Percentiles rank a stretch among this genome's conserved stretches.
Evolutionary conservation across 2,329 filamentous ascomycete genomes (phyloP).

Genomic region (Amauroascus niger): DNA sequence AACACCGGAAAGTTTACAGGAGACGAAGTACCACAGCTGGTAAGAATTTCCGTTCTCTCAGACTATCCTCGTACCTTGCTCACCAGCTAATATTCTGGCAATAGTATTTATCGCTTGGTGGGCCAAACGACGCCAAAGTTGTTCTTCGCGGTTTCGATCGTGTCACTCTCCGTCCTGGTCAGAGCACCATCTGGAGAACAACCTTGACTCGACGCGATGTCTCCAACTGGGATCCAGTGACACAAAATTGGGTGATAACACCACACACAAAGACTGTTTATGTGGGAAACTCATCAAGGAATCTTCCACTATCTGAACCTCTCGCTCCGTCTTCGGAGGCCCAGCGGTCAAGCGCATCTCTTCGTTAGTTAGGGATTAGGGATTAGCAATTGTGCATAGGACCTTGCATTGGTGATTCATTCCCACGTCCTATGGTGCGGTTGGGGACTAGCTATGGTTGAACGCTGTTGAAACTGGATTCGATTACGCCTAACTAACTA

Average conservation of each 20-base stretch:
- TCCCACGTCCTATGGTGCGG: neutral
- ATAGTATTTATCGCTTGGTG: conserved; percentile 67
- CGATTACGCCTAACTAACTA: too few species aligned
- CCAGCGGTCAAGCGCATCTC: conserved; percentile 19
- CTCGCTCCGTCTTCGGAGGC: conserved; percentile 21
- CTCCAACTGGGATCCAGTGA: conserved; percentile 69
- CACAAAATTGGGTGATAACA: conserved; percentile 74
- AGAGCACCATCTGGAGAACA: conserved; percentile 55
- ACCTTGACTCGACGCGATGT: conserved; percentile 69
- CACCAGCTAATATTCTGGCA: neutral
- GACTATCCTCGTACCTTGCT: too few species aligned
- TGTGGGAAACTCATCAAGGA: conserved; percentile 51
- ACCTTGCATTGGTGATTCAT: neutral
- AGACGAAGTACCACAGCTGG: conserved; percentile 46
- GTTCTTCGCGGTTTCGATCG: conserved; percentile 74
- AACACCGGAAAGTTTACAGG: conserved; percentile 44
- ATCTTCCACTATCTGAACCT: conserved; percentile 41
- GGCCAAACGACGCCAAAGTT: conserved; percentile 56
- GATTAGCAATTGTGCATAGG: conserved; percentile 7
- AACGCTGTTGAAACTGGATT: conserved; percentile 16
- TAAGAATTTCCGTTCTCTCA: conserved; percentile 21
- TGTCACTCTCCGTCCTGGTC: conserved; percentile 60
- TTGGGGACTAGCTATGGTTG: too few species aligned
- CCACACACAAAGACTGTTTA: conserved; percentile 50
- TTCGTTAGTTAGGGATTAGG: conserved; percentile 17